Evolutionary conservation across 164 flowering plant genomes (phyloP), one percentile per base, ranked within the genome.

Genomic region (Magnolia sinica): DNA sequence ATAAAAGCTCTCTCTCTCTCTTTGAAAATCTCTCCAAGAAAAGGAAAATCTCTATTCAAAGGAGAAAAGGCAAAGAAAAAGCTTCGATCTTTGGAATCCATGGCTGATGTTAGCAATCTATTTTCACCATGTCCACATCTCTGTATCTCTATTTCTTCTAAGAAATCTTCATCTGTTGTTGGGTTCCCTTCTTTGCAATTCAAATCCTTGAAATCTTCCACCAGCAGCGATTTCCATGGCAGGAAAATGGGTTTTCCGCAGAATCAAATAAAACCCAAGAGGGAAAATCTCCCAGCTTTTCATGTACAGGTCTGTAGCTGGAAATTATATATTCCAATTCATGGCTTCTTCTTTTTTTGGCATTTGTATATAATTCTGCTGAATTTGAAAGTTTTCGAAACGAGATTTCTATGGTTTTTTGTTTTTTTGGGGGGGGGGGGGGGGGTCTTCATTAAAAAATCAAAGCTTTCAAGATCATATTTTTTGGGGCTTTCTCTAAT

Each of bases 21-120:
- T 37, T 3, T 5, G 45, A 37, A 37, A 37, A 37, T 37, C 45
- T 37, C 45, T 27, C 0, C 29, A 27, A 27, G 29, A 27, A 27
- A 27, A 27, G 29, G 20, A 51, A 31, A 23, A 23, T 23, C 24
- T 23, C 24, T 23, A 23, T 23, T 23, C 24, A 23, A 23, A 23
- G 0, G 24, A 23, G 24, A 23, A 23, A 23, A 23, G 24, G 1
- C 14, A 18, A 14, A 31, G 52, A 29, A 18, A 63, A 73, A 73
- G 55, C 22, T 73, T 55, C 18, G 7, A 73, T 52, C 5, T 75
- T 64, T 61, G 45, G 58, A 22, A 51, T 23, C 24, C 31, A 81
- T 82, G 89, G 85, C 84, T 7, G 76, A 84, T 24, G 68, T 83
- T n/a, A 58, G 74, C 19, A 77, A 50, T 73, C 79, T 82, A 75